Evolutionary conservation across 192 early-diverging fungal genomes (phyloP).

Genomic region (Dissophora globulifera): DNA sequence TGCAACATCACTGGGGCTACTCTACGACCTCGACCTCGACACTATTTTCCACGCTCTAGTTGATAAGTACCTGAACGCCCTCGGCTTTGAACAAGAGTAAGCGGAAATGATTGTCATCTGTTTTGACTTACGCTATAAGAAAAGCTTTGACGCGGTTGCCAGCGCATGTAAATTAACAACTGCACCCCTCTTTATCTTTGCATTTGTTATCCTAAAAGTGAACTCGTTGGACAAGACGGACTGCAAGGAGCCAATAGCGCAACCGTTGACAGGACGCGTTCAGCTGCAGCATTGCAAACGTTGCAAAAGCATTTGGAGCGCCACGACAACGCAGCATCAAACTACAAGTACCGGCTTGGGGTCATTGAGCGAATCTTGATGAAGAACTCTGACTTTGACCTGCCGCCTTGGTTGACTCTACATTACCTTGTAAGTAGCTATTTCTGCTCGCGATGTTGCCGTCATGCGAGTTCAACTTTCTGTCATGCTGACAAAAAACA

Average conservation of each 20-base stretch:
- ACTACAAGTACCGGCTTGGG: slow-evolving; percentile 21
- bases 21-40: slow-evolving; percentile 21
- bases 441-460: neutral
- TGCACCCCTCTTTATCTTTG: neutral
- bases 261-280: neutral
- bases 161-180: too few relatives aligned
- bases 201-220: slow-evolving; percentile 7
- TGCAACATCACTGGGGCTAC: slow-evolving; percentile 26
- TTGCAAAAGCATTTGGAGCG: slow-evolving; percentile 33
- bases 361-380: slow-evolving; percentile 21
- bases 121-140: too few relatives aligned
- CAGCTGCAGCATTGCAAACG: slow-evolving; percentile 10
- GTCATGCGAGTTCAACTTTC: too few relatives aligned
- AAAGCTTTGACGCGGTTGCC: too few relatives aligned
- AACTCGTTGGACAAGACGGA: slow-evolving; percentile 16
- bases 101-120: neutral
- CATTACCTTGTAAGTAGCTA: slow-evolving; percentile 34
- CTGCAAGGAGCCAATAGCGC: neutral
- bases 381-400: slow-evolving; percentile 23
- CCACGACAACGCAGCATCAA: slow-evolving; percentile 22
- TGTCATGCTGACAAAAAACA: too few relatives aligned
- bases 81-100: slow-evolving; percentile 36
- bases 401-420: slow-evolving; percentile 38
- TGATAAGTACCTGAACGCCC: slow-evolving; percentile 24
- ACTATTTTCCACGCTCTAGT: slow-evolving; percentile 31